Base-by-base conservation (phyloP, 2,329 filamentous ascomycete genomes). In the Cladophialophora bantiana region DNA sequence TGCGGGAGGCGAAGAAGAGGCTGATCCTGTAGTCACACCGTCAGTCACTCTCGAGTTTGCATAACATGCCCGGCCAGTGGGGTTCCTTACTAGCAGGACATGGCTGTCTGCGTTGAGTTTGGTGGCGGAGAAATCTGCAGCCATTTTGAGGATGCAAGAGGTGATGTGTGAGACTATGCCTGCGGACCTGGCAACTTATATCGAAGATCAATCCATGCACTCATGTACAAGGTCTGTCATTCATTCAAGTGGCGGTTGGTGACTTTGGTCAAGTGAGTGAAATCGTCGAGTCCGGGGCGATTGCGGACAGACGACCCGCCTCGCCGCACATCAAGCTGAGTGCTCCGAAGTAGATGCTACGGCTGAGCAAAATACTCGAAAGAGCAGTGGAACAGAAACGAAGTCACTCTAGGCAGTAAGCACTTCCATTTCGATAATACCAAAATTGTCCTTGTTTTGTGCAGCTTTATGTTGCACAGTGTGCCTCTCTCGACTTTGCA, bases 1-100 rank as follows among this genome's bases (percentile, higher is more conserved):
- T 94, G 90, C 18, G 95, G 95, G 26, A 98, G 88, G 38, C 94
- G 93, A 72, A 99, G 88, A 71, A 98, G 90, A 3, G 94, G 91
- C 86, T 98, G 94, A 76, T 99, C 95, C 93, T 94, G 53, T 40
- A 48, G 62, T 26, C 63, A 40, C 50, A 53, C 32, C 62, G 66
- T 63, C 58, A 68, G 61, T 48, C 53, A 34, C 36, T 35, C 34
- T 56, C 53, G 38, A 45, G 55, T 57, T 59, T 55, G 20, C 40
- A 32, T 31, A 15, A 20, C n/a, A 4, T 26, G 35, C 32, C 34
- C 50, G 36, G 15, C 5, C 32, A 12, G 57, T 59, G 52, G 63
- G 57, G 62, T 61, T 67, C 61, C 64, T 61, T 81, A 83, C 82
- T 71, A 84, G 74, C 57, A 84, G 78, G 53, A 84, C 74, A 67